phyloP scores from a whole-genome alignment of 371 early-diverging fungal species.

The Syncephalastrum racemosum region DNA sequence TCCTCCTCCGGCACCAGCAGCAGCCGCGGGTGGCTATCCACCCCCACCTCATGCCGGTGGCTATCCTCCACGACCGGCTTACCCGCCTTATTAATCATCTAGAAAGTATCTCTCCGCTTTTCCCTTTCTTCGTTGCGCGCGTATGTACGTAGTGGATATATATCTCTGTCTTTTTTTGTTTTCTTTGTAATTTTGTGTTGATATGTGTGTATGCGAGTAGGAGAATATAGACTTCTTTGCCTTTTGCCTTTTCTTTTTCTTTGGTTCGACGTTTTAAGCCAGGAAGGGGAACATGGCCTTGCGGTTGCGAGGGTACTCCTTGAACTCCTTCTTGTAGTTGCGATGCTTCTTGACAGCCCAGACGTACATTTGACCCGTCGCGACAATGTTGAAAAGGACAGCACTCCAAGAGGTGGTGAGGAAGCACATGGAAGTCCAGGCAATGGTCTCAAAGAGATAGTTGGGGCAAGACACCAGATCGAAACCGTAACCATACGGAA shows the following conservation, averaged over 20 bases:
- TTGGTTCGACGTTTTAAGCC: conserved; percentile 39
- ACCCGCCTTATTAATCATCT: conserved; percentile 16
- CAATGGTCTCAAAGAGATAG: conserved; percentile 89
- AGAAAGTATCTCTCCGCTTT: background rate
- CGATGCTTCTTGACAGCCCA: conserved; percentile 98
- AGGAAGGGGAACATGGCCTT: conserved; percentile 91
- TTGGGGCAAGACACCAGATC: conserved; percentile 90
- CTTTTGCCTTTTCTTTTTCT: background rate
- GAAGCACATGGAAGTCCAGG: conserved; percentile 78
- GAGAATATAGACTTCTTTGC: too few relatives aligned
- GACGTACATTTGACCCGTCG: conserved; percentile 88
- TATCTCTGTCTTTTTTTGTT: background rate
- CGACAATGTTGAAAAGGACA: conserved; percentile 78
- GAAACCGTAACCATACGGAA: conserved; percentile 95
- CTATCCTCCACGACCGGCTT: conserved; percentile 16
- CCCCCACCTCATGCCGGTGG: conserved; percentile 7
- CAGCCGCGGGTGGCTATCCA: conserved; percentile 3
- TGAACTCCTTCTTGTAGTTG: conserved; percentile 89
- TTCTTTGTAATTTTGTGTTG: background rate
- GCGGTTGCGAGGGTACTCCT: conserved; percentile 87
- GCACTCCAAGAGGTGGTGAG: conserved; percentile 79
- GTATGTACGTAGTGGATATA: background rate
- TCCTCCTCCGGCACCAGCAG: conserved; percentile 13
- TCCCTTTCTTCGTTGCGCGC: background rate
- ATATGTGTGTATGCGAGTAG: background rate